Evolutionary conservation across 805 yeast species (phyloP), one percentile per base, ranked within the genome.

Genomic region (Candida mattraensis): DNA sequence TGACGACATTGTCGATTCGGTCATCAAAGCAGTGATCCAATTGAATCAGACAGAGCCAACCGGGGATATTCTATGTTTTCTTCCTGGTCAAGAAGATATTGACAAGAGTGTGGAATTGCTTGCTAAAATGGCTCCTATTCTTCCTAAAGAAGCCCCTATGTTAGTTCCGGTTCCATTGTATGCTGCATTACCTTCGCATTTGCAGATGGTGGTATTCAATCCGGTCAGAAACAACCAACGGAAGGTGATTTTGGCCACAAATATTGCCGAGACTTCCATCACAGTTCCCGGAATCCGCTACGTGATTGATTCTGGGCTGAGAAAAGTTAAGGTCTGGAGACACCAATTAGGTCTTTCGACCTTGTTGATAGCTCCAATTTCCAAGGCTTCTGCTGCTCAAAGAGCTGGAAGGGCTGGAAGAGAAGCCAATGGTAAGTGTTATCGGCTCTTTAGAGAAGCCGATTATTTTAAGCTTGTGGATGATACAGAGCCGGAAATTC

Each of bases 331-430:
- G 48, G 94, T 91, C 1, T 91, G 97, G 95, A 78, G 93, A 51
- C 95, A 91, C 53, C 88, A 83, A 48, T 65, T 93, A 24, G 97
- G 97, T 0, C 71, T 93, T 21, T 91, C 96, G n/a, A 85, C 97
- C 0, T 73, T 93, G 53, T 65, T 93, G 33, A 89, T 96, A 0
- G 87, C 93, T 0, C 93, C 99, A 1, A 81, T 93, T 15, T 88
- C 98, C 0, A 87, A 84, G 53, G 95, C 98, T 0, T 84, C 95
- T 24, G 99, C 98, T 0, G 76, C 85, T 22, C 99, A 93, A 66
- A 70, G 99, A 62, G 80, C 89, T 29, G 99, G 99, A 59, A 85
- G 99, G 71, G 98, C 99, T n/a, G 99, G 99, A 44, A 87, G 99
- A 77, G 98, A 93, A 63, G 73, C 79, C 12, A 77, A 83, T 19